A percentile compares a stretch with the other conserved stretches of the same genome.
These are phyloP conservation scores for Capsicum baccatum DNA, from an alignment of 257 asterid genomes.

Conservation along the genomic window DNA sequence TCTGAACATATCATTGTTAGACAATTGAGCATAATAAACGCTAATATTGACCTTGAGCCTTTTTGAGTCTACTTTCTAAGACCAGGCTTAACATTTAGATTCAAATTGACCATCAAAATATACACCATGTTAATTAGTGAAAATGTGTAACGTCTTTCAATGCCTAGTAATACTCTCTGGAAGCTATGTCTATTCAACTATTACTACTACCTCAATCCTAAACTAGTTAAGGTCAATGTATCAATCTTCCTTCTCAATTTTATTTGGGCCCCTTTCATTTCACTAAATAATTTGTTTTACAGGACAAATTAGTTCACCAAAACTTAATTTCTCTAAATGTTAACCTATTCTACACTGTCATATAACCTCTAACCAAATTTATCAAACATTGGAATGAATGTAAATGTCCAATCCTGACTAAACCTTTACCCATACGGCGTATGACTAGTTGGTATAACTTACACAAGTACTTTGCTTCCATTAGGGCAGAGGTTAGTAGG, in stretches of 20 bases:
- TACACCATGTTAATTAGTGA: not conserved
- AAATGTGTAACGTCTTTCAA: not conserved
- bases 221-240: not conserved
- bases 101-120: not conserved
- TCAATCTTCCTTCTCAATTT: not conserved
- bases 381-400: not conserved
- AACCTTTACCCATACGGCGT: not conserved
- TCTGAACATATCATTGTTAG: not conserved
- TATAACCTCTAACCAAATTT: not conserved
- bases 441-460: not conserved
- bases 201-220: not conserved
- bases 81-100: slow-evolving; percentile 7
- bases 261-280: not conserved
- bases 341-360: not conserved
- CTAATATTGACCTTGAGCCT: not conserved
- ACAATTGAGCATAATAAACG: not conserved
- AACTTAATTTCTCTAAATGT: not conserved
- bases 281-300: not conserved
- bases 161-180: not conserved
- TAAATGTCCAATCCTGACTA: not conserved
- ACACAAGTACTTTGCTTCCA: not conserved
- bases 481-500: not conserved
- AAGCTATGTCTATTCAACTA: not conserved
- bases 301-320: not conserved
- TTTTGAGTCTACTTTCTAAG: not conserved